Base-by-base conservation (phyloP, 2,329 filamentous ascomycete species). In the Zymoseptoria pseudotritici region DNA sequence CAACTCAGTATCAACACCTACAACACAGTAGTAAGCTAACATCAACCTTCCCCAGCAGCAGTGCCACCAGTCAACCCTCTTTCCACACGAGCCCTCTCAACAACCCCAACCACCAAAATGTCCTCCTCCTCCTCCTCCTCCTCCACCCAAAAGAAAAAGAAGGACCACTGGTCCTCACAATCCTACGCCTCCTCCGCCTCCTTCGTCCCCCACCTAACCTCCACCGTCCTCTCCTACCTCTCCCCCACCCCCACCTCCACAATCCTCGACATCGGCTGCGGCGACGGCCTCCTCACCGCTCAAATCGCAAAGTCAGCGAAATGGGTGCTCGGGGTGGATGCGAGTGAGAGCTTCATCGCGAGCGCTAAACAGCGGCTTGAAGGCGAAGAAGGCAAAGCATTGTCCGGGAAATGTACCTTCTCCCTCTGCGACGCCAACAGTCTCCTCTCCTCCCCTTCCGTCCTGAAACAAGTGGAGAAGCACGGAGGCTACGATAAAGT, bases 161-260 rank as follows among this genome's bases (percentile, higher is more conserved):
- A 70, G 65, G 70, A 73, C 59, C 68, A 70, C 66, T 73, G 71
- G 71, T 68, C 69, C 46, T 62, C 70, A 7, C 54, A 65, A 53
- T 66, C 67, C 64, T 76, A 76, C 65, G 62, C 62, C n/a, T 67
- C 69, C 52, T 69, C 74, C 24, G 76, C 76, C 20, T 58, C 67
- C 61, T 78, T 78, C 67, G 75, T 77, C 22, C 74, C 75, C 21
- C 65, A 72, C 55, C 74, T 78, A 52, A 77, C 76, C 11, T 66
- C 70, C 2, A 74, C 66, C 54, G 68, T 78, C 13, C 54, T 75
- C 54, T 62, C 70, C 49, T 72, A 76, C 64, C 74, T 78, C 54
- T 62, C 67, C 60, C 67, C 71, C 3, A 61, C 67, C 57, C 68
- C 71, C 6, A 67, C 50, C 36, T 74, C 77, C 58, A 65, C 53